A percentile compares a stretch with the other conserved stretches of the same genome.
Conservation (phyloP, 2,329 filamentous ascomycete species). For the Trichoderma sp. region DNA sequence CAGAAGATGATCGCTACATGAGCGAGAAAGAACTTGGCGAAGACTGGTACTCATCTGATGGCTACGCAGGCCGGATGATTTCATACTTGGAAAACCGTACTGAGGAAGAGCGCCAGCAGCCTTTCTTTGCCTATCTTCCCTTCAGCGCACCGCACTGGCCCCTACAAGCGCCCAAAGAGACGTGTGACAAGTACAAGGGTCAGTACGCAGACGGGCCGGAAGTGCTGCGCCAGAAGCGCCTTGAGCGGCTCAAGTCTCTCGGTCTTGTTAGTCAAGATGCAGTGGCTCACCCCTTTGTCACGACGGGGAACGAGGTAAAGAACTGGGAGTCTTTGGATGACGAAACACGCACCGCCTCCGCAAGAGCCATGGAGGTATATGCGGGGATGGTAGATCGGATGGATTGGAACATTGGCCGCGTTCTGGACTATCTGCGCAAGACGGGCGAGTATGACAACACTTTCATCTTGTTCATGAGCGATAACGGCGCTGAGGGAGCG, state of each 20-base stretch:
- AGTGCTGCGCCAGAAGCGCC: slow-evolving; percentile 55
- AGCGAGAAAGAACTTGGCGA: slow-evolving; percentile 20
- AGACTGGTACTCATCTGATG: slow-evolving; percentile 44
- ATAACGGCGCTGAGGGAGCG: slow-evolving; percentile 65
- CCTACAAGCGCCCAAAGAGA: slow-evolving; percentile 60
- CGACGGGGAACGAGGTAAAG: slow-evolving; percentile 47
- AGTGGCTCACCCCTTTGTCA: slow-evolving; percentile 53
- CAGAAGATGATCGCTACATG: slow-evolving; percentile 19
- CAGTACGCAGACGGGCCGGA: slow-evolving; percentile 65
- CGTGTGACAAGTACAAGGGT: slow-evolving; percentile 60
- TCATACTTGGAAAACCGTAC: slow-evolving; percentile 56
- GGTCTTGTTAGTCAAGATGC: slow-evolving; percentile 58
- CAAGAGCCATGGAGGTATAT: slow-evolving; percentile 63
- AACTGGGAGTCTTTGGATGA: slow-evolving; percentile 52
- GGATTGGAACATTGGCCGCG: slow-evolving; percentile 62
- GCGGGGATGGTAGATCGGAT: slow-evolving; percentile 68
- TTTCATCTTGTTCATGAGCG: slow-evolving; percentile 65
- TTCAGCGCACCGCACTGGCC: slow-evolving; percentile 69
- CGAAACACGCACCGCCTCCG: slow-evolving; percentile 53
- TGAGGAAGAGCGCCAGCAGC: slow-evolving; percentile 40
- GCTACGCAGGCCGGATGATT: slow-evolving; percentile 57
- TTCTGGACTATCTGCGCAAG: slow-evolving; percentile 58
- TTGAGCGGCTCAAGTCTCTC: slow-evolving; percentile 59
- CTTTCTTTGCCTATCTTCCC: slow-evolving; percentile 64
- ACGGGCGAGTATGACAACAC: slow-evolving; percentile 66